These are phyloP conservation scores for Prunus yedoensis DNA, from an alignment of 331 rosid genomes.

Conservation along the genomic window DNA sequence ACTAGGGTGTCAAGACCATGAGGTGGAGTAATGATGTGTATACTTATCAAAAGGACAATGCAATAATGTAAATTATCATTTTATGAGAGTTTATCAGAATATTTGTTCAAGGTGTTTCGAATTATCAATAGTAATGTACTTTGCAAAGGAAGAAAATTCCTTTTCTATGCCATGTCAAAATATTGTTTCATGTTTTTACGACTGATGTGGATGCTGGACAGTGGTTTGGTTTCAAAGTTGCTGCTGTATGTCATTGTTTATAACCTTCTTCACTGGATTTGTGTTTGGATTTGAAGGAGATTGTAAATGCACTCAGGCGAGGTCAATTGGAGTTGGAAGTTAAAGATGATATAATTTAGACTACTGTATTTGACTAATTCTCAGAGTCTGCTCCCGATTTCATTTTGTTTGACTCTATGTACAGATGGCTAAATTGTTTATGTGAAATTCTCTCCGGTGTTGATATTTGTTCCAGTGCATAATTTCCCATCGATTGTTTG, in stretches of 20 bases:
- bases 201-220: too few species aligned
- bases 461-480: background rate
- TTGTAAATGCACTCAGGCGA: conserved; percentile 5
- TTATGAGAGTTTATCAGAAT: background rate
- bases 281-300: background rate
- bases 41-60: background rate
- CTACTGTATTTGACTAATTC: background rate
- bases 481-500: background rate
- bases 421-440: conserved; percentile 5
- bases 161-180: too few species aligned
- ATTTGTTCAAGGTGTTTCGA: too few species aligned
- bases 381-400: background rate
- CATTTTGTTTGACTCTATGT: conserved; percentile 1
- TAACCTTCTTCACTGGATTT: background rate
- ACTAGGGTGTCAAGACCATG: background rate
- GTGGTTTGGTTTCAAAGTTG: background rate
- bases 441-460: background rate
- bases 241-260: background rate
- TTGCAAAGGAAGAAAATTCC: too few species aligned
- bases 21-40: too few species aligned
- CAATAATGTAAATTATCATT: background rate
- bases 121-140: too few species aligned
- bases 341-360: background rate
- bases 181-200: too few species aligned
- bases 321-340: background rate